These are phyloP conservation scores for Pseudoturritis turrita DNA, from an alignment of 345 rosid genomes.

Conservation along the genomic window DNA sequence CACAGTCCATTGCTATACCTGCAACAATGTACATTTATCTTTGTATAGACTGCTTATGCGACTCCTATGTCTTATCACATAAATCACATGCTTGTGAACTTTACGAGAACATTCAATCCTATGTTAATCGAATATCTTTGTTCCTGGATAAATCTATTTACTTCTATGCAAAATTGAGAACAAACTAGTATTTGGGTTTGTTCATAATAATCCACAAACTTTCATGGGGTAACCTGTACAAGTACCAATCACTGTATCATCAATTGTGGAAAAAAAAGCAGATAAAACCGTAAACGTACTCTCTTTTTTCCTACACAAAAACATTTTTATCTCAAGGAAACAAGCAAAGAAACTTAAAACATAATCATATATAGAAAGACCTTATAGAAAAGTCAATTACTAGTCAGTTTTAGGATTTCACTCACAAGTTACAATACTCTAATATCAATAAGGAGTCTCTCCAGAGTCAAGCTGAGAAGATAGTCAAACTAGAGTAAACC, in stretches of 20 bases:
- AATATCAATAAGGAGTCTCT: constrained; percentile 8
- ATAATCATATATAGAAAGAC: background rate
- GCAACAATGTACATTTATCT: constrained; percentile 17
- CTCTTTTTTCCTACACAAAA: background rate
- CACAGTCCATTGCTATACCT: background rate
- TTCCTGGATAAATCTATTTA: background rate
- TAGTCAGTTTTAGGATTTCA: background rate
- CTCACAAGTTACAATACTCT: constrained; percentile 9
- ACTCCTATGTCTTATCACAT: constrained; percentile 2
- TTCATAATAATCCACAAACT: background rate
- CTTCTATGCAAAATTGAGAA: background rate
- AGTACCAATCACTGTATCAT: constrained; percentile 8
- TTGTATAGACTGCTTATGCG: background rate
- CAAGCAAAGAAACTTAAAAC: background rate
- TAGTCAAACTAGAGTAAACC: constrained; percentile 13
- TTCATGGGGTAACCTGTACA: background rate
- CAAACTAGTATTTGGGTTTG: background rate
- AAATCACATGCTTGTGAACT: background rate
- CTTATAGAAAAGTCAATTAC: background rate
- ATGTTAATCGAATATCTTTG: background rate
- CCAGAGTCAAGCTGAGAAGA: constrained; percentile 11
- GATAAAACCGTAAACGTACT: background rate
- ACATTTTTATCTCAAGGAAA: background rate
- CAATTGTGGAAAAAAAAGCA: background rate
- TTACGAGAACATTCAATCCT: background rate